A percentile compares a stretch with the other conserved stretches of the same genome.
phyloP scores from a whole-genome alignment of 1,284 basidiomycete genomes.

The Marasmius sp. region DNA sequence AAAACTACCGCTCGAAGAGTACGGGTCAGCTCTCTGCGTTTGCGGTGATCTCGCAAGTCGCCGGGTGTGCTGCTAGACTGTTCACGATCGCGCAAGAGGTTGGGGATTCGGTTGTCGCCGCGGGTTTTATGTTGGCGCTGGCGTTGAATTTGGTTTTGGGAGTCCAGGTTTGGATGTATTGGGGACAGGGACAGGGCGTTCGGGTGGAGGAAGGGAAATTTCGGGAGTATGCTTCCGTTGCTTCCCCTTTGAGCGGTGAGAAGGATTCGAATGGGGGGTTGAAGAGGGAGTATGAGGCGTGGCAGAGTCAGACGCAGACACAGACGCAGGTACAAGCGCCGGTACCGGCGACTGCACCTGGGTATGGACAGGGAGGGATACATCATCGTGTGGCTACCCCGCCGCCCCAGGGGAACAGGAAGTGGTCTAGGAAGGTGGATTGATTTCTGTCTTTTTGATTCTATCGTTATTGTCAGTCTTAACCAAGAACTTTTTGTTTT shows the following conservation, averaged over 20 bases:
- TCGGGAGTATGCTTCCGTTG: constrained; percentile 22
- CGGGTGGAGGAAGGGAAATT: constrained; percentile 27
- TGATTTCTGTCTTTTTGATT: constrained; percentile 27
- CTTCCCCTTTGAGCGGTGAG: constrained; percentile 14
- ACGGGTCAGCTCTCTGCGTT: constrained; percentile 92
- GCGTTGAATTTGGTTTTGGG: constrained; percentile 80
- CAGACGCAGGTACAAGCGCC: constrained; percentile 35
- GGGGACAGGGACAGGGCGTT: constrained; percentile 57
- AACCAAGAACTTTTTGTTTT: neutral
- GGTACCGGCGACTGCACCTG: constrained; percentile 30
- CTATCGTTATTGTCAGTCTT: neutral
- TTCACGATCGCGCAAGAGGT: constrained; percentile 91
- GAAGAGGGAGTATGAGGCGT: constrained; percentile 9
- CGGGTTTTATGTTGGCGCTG: constrained; percentile 81
- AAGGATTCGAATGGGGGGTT: constrained; percentile 10
- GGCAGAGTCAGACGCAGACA: constrained; percentile 38
- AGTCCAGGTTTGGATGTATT: constrained; percentile 80
- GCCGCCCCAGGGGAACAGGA: constrained; percentile 49
- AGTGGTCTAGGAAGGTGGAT: constrained; percentile 73
- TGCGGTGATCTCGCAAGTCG: constrained; percentile 80
- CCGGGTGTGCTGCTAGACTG: constrained; percentile 83
- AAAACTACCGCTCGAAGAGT: constrained; percentile 71
- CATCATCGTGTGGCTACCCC: constrained; percentile 27
- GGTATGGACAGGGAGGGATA: constrained; percentile 13
- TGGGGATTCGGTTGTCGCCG: constrained; percentile 74